A percentile compares a stretch with the other conserved stretches of the same genome.
Evolutionary conservation across 331 rosid species (phyloP).

Genomic region (Prunus yedoensis): DNA sequence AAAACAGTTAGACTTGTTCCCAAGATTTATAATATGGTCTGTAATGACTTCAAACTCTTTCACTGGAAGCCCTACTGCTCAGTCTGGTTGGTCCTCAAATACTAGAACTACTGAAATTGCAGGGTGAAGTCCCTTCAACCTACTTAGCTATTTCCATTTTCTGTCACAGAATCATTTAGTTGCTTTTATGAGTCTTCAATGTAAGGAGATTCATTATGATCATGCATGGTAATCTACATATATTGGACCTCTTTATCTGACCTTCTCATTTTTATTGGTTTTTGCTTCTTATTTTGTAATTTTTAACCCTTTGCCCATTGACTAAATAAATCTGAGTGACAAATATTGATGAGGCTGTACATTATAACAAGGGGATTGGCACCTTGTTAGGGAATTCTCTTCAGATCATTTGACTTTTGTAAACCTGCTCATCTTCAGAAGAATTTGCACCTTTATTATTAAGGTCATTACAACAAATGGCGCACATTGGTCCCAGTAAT

Average conservation of each 20-base stretch:
- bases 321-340: neutral
- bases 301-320: no score
- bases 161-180: neutral
- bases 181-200: no score
- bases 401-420: neutral
- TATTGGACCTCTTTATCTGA: no score
- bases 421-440: neutral
- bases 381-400: no score
- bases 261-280: no score
- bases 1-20: no score
- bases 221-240: neutral
- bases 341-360: neutral
- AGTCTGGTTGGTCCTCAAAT: no score
- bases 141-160: neutral
- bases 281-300: no score
- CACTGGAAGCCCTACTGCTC: no score
- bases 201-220: neutral
- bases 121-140: neutral
- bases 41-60: no score
- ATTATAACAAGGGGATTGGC: neutral
- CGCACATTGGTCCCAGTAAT: no score
- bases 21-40: no score
- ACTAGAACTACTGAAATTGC: neutral
- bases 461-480: neutral
- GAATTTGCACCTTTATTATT: neutral